A percentile compares a stretch with the other conserved stretches of the same genome.
phyloP scores from a whole-genome alignment of 805 yeast species.

The Saccharomycopsis malanga region DNA sequence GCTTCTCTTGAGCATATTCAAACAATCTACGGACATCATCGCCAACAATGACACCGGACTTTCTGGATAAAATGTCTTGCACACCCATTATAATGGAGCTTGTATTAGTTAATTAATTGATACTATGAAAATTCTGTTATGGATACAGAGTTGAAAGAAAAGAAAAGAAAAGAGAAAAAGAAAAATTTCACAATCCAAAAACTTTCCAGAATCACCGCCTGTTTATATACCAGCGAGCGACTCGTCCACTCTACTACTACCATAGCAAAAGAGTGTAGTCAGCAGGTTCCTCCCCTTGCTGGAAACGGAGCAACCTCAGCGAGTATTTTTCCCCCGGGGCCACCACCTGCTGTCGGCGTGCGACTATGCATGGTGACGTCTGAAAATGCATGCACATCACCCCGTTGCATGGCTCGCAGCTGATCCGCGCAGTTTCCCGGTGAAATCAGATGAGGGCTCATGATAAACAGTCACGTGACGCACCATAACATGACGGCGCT shows the following conservation, averaged over 20 bases:
- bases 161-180: background rate
- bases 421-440: too few species aligned
- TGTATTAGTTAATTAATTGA: background rate
- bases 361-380: background rate
- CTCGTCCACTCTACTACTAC: background rate
- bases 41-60: constrained; percentile 98
- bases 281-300: background rate
- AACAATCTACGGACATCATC: constrained; percentile 83
- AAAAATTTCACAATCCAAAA: background rate
- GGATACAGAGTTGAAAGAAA: background rate
- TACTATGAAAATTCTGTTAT: background rate
- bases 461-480: background rate
- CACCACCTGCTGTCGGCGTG: background rate
- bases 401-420: background rate
- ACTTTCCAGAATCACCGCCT: background rate
- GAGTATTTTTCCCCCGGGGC: background rate
- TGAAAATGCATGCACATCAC: background rate
- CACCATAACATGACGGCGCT: background rate
- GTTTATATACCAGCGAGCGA: background rate
- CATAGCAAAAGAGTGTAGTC: background rate
- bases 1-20: constrained; percentile 87
- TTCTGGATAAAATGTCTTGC: constrained; percentile 74
- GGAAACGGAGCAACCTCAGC: background rate
- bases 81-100: constrained; percentile 42
- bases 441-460: background rate